Conservation (phyloP, 140 eudicot genomes). For the Oenanthe javanica region DNA sequence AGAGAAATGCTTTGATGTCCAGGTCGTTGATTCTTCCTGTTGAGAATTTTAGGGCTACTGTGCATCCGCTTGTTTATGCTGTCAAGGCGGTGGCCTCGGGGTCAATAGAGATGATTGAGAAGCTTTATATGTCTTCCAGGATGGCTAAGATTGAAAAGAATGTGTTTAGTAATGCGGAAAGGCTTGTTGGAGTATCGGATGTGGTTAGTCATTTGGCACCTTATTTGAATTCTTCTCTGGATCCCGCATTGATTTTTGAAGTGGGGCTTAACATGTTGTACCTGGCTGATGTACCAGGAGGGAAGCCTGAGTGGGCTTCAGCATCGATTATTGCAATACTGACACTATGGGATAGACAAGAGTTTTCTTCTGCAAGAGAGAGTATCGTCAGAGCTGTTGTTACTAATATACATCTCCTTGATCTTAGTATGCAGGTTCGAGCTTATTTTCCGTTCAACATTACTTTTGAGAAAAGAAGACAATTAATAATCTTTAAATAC, state of each 20-base stretch:
- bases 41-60: constrained; percentile 75
- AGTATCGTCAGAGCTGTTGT: constrained; percentile 96
- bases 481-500: background rate
- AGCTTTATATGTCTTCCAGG: constrained; percentile 60
- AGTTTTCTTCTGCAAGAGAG: constrained; percentile 91
- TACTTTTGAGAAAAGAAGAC: background rate
- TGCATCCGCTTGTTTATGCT: constrained; percentile 84
- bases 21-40: constrained; percentile 71
- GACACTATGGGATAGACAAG: constrained; percentile 96
- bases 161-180: constrained; percentile 62
- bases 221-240: constrained; percentile 59
- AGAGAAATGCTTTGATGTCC: constrained; percentile 67
- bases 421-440: constrained; percentile 95
- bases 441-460: background rate
- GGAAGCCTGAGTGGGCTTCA: constrained; percentile 99
- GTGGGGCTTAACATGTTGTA: constrained; percentile 91
- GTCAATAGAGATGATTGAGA: constrained; percentile 62
- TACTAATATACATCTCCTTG: constrained; percentile 81
- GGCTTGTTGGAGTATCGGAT: constrained; percentile 90
- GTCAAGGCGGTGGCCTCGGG: constrained; percentile 93
- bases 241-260: constrained; percentile 88
- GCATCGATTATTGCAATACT: constrained; percentile 77
- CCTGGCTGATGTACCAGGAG: constrained; percentile 99
- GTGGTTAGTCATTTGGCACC: constrained; percentile 92
- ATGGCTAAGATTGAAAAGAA: constrained; percentile 21